phyloP scores from a whole-genome alignment of 75 land plant species.

The Cupressus sempervirens region DNA sequence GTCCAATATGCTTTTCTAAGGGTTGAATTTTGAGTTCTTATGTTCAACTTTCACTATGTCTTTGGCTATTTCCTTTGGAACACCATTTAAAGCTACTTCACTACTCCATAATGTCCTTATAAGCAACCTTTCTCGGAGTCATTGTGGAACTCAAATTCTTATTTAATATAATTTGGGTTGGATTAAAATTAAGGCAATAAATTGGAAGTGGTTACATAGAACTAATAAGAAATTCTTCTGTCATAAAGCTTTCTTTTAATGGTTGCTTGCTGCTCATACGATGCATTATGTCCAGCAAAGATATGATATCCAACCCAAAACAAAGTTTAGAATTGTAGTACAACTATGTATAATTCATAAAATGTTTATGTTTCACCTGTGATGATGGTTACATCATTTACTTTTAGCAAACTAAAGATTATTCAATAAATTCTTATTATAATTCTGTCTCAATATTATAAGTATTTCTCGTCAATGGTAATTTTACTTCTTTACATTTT shows the following conservation, averaged over 20 bases:
- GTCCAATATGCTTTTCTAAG: neutral
- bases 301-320: too few relatives aligned
- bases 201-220: too few relatives aligned
- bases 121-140: neutral
- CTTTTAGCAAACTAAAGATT: neutral
- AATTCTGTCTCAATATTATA: neutral
- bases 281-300: neutral
- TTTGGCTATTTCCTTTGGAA: neutral
- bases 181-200: neutral
- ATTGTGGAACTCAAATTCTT: neutral
- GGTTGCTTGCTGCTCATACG: neutral
- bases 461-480: neutral
- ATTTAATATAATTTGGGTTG: neutral
- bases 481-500: neutral
- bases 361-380: neutral
- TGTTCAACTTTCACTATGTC: neutral
- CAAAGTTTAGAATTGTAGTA: too few relatives aligned
- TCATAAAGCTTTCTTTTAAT: too few relatives aligned
- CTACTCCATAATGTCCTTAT: neutral
- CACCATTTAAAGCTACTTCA: neutral
- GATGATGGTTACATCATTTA: neutral
- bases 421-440: neutral
- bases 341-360: neutral
- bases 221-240: too few relatives aligned
- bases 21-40: neutral